Evolutionary conservation across 768 basidiomycete genomes (phyloP).

Genomic region (Trametes cingulata): DNA sequence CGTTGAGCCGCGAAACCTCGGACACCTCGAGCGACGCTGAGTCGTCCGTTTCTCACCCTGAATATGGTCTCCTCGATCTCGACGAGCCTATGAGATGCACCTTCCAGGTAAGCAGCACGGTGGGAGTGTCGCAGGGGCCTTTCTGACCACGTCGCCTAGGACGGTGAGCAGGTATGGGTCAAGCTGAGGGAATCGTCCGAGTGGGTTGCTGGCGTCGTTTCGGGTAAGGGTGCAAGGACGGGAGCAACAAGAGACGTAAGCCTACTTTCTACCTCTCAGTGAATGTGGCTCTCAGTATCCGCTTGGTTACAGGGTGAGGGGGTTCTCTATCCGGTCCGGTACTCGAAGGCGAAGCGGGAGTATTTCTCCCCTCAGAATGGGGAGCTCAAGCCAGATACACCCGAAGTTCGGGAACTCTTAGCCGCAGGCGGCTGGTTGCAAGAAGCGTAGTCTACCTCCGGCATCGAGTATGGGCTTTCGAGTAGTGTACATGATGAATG

Average conservation of each 20-base stretch:
- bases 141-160: constrained; percentile 31
- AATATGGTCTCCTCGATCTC: constrained; percentile 10
- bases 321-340: constrained; percentile 56
- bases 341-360: constrained; percentile 48
- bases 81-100: constrained; percentile 38
- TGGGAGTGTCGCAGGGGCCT: background rate
- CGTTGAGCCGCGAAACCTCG: background rate
- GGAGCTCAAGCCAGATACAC: constrained; percentile 62
- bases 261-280: background rate
- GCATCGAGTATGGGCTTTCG: no score
- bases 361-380: constrained; percentile 66
- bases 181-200: constrained; percentile 45
- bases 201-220: constrained; percentile 53
- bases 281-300: background rate
- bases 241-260: constrained; percentile 51
- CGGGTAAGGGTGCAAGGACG: constrained; percentile 44
- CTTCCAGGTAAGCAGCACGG: constrained; percentile 45
- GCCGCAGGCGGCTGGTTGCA: constrained; percentile 48
- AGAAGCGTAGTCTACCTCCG: background rate
- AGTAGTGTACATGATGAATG: no score
- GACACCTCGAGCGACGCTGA: constrained; percentile 12
- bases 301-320: constrained; percentile 42
- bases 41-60: constrained; percentile 5
- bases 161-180: constrained; percentile 54
- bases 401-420: constrained; percentile 48